These are phyloP conservation scores for Penstemon davidsonii DNA, from an alignment of 257 asterid genomes.

Conservation along the genomic window DNA sequence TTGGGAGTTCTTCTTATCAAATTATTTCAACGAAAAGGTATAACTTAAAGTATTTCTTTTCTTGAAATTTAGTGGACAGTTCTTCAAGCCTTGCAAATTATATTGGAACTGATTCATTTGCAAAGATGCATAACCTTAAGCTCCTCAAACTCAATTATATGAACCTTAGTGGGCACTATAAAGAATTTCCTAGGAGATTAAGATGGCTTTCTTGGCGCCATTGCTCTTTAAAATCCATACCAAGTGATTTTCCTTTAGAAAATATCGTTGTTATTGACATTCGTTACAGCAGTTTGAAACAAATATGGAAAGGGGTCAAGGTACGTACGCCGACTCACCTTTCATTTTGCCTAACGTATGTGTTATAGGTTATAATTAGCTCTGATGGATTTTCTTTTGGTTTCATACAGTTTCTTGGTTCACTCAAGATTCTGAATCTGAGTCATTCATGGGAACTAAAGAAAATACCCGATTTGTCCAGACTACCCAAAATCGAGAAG, in stretches of 20 bases:
- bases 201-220: conserved; percentile 30
- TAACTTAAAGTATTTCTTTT: neutral
- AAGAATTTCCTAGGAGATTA: conserved; percentile 27
- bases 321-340: conserved; percentile 9
- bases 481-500: conserved; percentile 15
- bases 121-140: conserved; percentile 23
- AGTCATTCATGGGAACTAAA: conserved; percentile 22
- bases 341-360: neutral
- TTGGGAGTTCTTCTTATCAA: neutral
- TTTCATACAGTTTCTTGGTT: conserved; percentile 18
- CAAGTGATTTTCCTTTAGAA: conserved; percentile 28
- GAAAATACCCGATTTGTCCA: conserved; percentile 21
- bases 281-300: conserved; percentile 26
- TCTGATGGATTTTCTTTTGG: neutral
- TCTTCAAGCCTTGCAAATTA: neutral
- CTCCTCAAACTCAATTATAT: conserved; percentile 21
- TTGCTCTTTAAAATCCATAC: conserved; percentile 22
- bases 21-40: neutral
- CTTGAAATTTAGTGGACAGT: neutral
- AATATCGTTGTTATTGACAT: conserved; percentile 21
- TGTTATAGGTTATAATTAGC: no score
- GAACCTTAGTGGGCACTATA: conserved; percentile 18
- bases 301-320: conserved; percentile 27
- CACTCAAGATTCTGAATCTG: conserved; percentile 20
- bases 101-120: conserved; percentile 26